A percentile compares a stretch with the other conserved stretches of the same genome.
phyloP scores from a whole-genome alignment of 2,329 filamentous ascomycete species.

The Madurella fahalii region DNA sequence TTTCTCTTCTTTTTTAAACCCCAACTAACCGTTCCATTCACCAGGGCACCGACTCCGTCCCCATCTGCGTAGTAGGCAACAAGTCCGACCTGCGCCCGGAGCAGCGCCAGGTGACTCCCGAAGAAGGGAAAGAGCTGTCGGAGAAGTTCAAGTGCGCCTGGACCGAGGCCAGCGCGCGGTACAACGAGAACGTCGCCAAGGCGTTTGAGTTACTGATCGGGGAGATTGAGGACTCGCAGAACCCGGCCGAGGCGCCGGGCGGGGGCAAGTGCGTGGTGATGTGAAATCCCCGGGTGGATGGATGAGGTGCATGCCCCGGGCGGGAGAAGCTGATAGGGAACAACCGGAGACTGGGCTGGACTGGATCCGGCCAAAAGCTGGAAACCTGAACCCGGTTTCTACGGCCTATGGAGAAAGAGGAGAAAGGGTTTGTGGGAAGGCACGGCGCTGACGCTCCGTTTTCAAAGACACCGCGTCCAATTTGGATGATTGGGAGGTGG shows the following conservation, averaged over 20 bases:
- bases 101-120: constrained; percentile 82
- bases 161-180: constrained; percentile 90
- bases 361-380: no score
- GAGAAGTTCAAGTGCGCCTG: constrained; percentile 89
- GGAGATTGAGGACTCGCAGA: constrained; percentile 92
- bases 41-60: constrained; percentile 86
- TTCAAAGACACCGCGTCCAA: no score
- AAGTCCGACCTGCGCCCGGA: constrained; percentile 92
- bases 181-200: constrained; percentile 88
- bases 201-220: constrained; percentile 92
- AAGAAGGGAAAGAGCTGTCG: constrained; percentile 79
- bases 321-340: no score
- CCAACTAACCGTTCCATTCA: background rate
- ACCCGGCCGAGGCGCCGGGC: constrained; percentile 76
- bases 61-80: constrained; percentile 93
- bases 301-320: no score
- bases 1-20: background rate
- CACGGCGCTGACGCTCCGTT: no score
- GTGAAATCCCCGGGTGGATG: constrained; percentile 46
- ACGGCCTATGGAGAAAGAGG: no score
- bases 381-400: no score
- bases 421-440: no score
- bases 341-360: no score
- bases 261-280: constrained; percentile 81
- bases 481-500: no score